phyloP scores from a whole-genome alignment of 2,329 filamentous ascomycete species.

The Venturia asperata region DNA sequence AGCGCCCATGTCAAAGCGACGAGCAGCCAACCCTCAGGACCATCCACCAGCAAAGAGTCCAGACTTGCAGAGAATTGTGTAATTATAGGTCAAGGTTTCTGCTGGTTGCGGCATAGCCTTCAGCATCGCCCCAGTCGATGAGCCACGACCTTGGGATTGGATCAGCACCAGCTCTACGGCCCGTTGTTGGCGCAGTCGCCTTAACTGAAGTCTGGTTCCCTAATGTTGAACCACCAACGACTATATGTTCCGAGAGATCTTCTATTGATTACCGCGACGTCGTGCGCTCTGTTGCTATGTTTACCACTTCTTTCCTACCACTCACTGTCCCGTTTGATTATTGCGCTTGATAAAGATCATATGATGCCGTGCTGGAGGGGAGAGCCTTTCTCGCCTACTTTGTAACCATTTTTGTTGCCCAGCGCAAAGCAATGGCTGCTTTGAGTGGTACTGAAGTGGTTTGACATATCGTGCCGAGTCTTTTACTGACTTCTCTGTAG shows the following conservation, averaged over 20 bases:
- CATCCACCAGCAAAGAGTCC: neutral
- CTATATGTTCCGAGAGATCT: neutral
- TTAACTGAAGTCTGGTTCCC: neutral
- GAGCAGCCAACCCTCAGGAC: neutral
- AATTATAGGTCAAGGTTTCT: neutral
- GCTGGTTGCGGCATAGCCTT: slow-evolving; percentile 4
- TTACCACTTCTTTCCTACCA: neutral
- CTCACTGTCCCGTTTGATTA: neutral
- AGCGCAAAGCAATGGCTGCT: slow-evolving; percentile 7
- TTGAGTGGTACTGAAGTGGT: neutral
- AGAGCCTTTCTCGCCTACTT: slow-evolving; percentile 14
- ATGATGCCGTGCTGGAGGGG: slow-evolving; percentile 11
- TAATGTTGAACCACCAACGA: neutral
- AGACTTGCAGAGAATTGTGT: neutral
- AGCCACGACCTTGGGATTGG: neutral
- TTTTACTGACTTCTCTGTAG: neutral
- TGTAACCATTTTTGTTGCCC: neutral
- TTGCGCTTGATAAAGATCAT: neutral
- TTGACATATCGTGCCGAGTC: neutral
- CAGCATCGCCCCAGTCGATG: slow-evolving; percentile 1
- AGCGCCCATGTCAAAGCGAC: neutral
- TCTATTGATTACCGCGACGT: neutral
- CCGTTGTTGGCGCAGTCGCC: neutral
- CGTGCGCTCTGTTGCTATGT: neutral
- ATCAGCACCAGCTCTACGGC: too few species aligned